phyloP scores from a whole-genome alignment of 2,329 filamentous ascomycete genomes.

The Grosmannia clavigera region DNA sequence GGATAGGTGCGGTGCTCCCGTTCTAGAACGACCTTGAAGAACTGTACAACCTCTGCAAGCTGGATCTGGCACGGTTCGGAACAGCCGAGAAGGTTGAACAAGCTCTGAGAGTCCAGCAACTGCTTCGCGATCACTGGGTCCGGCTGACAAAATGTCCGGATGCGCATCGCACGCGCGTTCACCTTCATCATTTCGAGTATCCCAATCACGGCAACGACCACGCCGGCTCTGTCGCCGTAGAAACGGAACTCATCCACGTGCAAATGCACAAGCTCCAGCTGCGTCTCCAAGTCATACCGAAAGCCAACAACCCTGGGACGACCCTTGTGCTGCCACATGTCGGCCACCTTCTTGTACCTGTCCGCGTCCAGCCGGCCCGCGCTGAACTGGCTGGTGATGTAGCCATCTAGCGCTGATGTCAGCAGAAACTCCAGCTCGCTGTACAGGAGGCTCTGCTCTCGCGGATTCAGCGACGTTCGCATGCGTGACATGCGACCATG shows the following conservation, averaged over 20 bases:
- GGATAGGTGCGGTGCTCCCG: conserved; percentile 21
- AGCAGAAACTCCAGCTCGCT: conserved; percentile 46
- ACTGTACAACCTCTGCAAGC: conserved; percentile 37
- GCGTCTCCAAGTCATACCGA: conserved; percentile 47
- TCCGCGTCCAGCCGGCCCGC: conserved; percentile 40
- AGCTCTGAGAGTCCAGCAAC: conserved; percentile 37
- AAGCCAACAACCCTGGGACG: conserved; percentile 43
- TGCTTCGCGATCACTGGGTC: conserved; percentile 47
- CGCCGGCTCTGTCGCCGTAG: conserved; percentile 33
- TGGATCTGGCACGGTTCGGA: conserved; percentile 30
- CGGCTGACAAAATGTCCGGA: conserved; percentile 45
- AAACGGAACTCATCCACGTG: conserved; percentile 43
- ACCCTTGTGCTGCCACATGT: conserved; percentile 38
- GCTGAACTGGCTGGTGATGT: conserved; percentile 39
- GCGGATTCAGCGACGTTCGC: conserved; percentile 37
- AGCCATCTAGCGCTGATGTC: conserved; percentile 37
- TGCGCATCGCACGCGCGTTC: conserved; percentile 38
- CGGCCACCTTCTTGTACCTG: conserved; percentile 37
- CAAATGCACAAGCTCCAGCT: conserved; percentile 39
- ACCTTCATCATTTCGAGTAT: conserved; percentile 39
- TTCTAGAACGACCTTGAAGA: conserved; percentile 41
- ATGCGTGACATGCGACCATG: conserved; percentile 20
- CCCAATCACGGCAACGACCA: conserved; percentile 29
- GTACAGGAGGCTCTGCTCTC: conserved; percentile 46
- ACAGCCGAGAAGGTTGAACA: conserved; percentile 37